Base-by-base conservation (phyloP, 192 early-diverging fungal species). In the Oehlia diaphana region DNA sequence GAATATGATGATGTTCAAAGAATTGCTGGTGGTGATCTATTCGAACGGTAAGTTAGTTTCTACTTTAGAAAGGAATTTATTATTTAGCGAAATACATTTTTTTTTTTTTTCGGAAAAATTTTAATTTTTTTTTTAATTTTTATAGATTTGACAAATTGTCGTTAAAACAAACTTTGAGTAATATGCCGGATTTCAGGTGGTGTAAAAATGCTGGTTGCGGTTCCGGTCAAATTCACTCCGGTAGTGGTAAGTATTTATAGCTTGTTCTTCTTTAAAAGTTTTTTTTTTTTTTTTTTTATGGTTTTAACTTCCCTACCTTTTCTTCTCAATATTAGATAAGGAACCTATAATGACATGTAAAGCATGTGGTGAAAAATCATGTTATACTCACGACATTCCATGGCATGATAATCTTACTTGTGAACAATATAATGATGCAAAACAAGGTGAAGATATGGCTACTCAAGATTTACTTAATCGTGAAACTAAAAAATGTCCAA, bases 291-390 rank as follows among this genome's bases (percentile, higher is more conserved):
- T 37, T 37, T 37, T 37, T 4, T 37, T 4, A 42, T 7, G 35
- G 8, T 47, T 47, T 47, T 42, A 42, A 42, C 39, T 6, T 42
- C 13, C 3, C 53, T 31, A 58, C 4, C 16, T 21, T 58, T 58
- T 21, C 21, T 19, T 58, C 16, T 19, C 42, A 47, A 47, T 47
- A 47, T 58, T 21, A 79, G 77, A 71, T 28, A 14, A 62, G 1
- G 77, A 53, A 16, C 77, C 77, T 21, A 79, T 71, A 61, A 71
- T 79, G 77, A 71, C 68, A 12, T 79, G 77, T 44, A 10, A 53
- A 58, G 16, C 13, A 9, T 79, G 77, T 31, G 21, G 23, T 9
- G 4, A 28, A 42, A 53, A 37, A 42, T 62, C 67, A n/a, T 79
- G 77, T 71, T 66, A 64, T 13, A 47, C 64, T 12, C 77, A 79